A percentile compares a stretch with the other conserved stretches of the same genome.
Conservation (phyloP, 1,139 yeast genomes). For the Pneumocystis murina region DNA sequence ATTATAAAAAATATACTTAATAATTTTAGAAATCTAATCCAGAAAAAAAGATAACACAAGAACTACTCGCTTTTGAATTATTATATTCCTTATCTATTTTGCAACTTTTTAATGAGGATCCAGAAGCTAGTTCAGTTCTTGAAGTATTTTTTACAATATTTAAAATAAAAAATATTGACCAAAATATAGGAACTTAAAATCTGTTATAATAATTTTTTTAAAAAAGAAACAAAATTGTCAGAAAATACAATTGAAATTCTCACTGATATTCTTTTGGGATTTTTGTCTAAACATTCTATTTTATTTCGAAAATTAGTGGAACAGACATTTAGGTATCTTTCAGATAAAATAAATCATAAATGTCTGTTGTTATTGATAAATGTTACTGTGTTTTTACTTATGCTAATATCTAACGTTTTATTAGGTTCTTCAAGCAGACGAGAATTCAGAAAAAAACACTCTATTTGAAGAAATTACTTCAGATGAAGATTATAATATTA, state of each 20-base stretch:
- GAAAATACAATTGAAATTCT: conserved; percentile 27
- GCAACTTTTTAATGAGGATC: conserved; percentile 60
- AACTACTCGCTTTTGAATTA: conserved; percentile 47
- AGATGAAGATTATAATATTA: conserved; percentile 21
- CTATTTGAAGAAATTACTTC: conserved; percentile 32
- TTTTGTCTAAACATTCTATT: conserved; percentile 56
- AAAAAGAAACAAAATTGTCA: conserved; percentile 19
- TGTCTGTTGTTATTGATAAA: conserved; percentile 34
- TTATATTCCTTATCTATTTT: conserved; percentile 63
- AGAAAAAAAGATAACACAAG: conserved; percentile 19
- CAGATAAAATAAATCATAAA: conserved; percentile 53
- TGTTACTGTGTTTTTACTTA: conserved; percentile 31
- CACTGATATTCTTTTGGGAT: conserved; percentile 65
- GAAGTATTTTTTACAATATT: conserved; percentile 28
- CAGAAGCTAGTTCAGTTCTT: conserved; percentile 59
- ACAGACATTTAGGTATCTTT: conserved; percentile 40
- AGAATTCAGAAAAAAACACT: conserved; percentile 59
- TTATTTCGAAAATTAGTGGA: conserved; percentile 57
- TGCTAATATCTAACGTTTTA: conserved; percentile 40
- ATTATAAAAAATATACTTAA: conserved; percentile 23
- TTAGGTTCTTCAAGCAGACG: conserved; percentile 58
- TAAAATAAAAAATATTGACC: neutral
- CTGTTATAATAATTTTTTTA: conserved; percentile 24
- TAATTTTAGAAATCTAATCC: neutral
- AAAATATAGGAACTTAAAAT: conserved; percentile 12